Evolutionary conservation across 345 rosid species (phyloP).

Genomic region (Aquilaria malaccensis): DNA sequence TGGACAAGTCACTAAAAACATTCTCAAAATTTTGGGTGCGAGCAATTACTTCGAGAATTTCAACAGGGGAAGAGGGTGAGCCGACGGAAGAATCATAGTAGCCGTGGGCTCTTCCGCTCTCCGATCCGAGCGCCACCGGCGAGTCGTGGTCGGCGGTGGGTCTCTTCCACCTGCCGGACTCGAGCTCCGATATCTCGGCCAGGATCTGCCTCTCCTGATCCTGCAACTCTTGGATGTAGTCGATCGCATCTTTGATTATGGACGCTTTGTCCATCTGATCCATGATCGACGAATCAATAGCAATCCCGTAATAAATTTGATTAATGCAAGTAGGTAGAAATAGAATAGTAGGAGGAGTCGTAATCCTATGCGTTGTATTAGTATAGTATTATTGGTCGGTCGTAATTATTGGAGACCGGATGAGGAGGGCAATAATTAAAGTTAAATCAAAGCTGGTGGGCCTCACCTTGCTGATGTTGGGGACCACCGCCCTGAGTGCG

Average conservation of each 20-base stretch:
- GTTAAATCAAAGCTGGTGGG: background rate
- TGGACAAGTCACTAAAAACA: background rate
- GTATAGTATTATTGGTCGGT: background rate
- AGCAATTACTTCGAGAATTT: conserved; percentile 42
- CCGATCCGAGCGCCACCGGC: conserved; percentile 49
- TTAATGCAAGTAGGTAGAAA: too few species aligned
- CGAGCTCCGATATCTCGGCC: conserved; percentile 70
- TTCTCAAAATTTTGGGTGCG: background rate
- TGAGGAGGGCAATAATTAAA: background rate
- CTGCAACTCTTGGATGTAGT: conserved; percentile 77
- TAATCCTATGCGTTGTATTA: background rate
- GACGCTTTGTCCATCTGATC: conserved; percentile 98
- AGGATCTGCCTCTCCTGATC: conserved; percentile 65
- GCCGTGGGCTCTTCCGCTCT: conserved; percentile 53
- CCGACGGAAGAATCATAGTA: conserved; percentile 27
- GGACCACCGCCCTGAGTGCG: conserved; percentile 90
- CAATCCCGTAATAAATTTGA: conserved; percentile 1
- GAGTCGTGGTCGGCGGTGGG: conserved; percentile 47
- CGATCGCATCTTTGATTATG: conserved; percentile 91
- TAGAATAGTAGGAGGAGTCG: too few species aligned
- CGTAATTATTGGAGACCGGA: background rate
- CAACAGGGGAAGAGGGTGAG: conserved; percentile 44
- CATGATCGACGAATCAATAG: background rate
- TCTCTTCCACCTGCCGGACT: conserved; percentile 38
- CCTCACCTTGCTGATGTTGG: conserved; percentile 80